A percentile compares a stretch with the other conserved stretches of the same genome.
Conservation (phyloP, 2,329 filamentous ascomycete genomes). For the Phialocephala sp. region DNA sequence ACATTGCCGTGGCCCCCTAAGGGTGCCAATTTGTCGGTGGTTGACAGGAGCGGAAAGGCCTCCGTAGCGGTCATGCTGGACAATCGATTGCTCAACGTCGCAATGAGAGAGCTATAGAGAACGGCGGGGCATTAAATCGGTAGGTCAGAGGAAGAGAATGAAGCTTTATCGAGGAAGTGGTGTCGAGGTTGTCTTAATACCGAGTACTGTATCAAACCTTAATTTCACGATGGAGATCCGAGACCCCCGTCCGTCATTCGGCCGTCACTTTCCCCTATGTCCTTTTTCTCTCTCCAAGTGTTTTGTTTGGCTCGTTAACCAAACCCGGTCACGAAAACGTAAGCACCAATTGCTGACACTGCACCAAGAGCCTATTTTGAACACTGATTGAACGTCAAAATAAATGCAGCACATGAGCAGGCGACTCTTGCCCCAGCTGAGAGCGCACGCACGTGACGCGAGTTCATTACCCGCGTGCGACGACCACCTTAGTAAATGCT, state of each 20-base stretch:
- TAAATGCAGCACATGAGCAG: too few species aligned
- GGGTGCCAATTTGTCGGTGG: conserved; percentile 35
- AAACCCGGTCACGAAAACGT: not conserved
- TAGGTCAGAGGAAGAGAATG: not conserved
- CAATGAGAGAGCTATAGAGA: not conserved
- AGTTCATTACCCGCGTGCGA: not conserved
- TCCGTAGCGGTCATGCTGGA: conserved; percentile 33
- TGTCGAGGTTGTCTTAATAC: not conserved
- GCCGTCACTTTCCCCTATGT: too few species aligned
- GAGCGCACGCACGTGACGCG: not conserved
- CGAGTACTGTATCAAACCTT: conserved; percentile 3
- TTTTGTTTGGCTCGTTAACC: not conserved
- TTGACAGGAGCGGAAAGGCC: conserved; percentile 38
- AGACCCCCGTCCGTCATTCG: too few species aligned
- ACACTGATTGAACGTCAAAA: not conserved
- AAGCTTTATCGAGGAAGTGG: not conserved
- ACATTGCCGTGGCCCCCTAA: conserved; percentile 27
- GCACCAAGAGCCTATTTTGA: not conserved
- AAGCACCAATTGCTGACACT: not conserved
- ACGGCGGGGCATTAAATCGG: not conserved
- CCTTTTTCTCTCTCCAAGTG: not conserved
- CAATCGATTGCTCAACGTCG: conserved; percentile 8
- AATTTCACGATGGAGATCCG: conserved; percentile 6
- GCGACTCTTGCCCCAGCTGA: not conserved
- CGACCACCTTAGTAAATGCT: not conserved